Evolutionary conservation across 2,329 filamentous ascomycete genomes (phyloP), one percentile per base, ranked within the genome.

Genomic region (Thielaviopsis musarum): DNA sequence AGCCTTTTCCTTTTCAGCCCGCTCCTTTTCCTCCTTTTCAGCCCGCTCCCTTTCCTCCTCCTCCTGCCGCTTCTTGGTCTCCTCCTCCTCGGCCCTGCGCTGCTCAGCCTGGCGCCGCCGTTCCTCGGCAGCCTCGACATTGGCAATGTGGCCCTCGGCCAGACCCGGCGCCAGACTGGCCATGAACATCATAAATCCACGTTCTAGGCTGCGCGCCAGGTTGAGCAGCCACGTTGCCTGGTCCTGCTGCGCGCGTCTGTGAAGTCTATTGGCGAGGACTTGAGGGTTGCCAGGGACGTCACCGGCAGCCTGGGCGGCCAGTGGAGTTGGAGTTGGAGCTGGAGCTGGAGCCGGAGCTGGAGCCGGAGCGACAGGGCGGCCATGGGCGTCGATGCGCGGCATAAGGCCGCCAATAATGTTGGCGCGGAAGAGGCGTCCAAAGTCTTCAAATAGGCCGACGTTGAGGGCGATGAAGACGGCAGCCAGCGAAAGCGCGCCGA

Each of bases 111-210:
- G 70, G 26, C 74, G 70, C 62, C 73, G 69, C 49, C 70, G 67
- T 64, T 76, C 76, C 48, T 74, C 75, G 59, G 78, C 75, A 3
- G 75, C 77, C 64, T 81, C 78, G 2, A 81, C 67, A 52, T 78
- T 74, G 24, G 77, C 78, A 62, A 85, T 84, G 62, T 85, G 82
- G 55, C 81, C 72, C 69, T 85, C 82, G 0, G 81, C 81, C 24
- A 85, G 76, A 10, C 82, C 82, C 0, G 82, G 82, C 1, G 82
- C 80, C 62, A 85, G 76, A 66, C 82, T 85, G 21, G 82, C 82
- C 22, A 85, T 70, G 65, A 85, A 85, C 24, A 85, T 71, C 17
- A 85, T 74, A 0, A 78, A 74, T 19, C 81, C 78, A 63, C 82
- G 76, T 68, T 85, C 81, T 5, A 78, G 53, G 7, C 54, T 22